Base-by-base conservation (phyloP, 2,329 filamentous ascomycete genomes). In the Tolypocladium tundrense region DNA sequence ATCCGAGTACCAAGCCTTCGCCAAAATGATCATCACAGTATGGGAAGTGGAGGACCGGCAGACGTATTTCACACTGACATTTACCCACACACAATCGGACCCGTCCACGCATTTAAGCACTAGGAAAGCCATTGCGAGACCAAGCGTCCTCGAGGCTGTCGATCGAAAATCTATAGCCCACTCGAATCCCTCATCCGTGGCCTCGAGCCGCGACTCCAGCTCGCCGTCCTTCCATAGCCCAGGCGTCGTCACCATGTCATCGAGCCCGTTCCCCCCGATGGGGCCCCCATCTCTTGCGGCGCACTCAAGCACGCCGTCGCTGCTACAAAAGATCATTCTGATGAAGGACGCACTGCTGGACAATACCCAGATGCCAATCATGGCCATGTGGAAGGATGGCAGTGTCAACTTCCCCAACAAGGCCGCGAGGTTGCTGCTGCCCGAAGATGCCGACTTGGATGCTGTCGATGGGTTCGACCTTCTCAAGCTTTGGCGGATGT, bases 341-440 rank as follows among this genome's bases (percentile, higher is more conserved):
- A 83, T 93, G 75, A 92, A 91, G 69, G 88, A 92, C 67, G 88
- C 88, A 1, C 77, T 92, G 24, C 74, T 93, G 8, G 88, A 91
- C 66, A 88, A 85, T 43, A 88, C 89, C 33, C 81, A 84, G 60
- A 85, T 90, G 67, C 88, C 89, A 0, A 86, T 90, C 27, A 75
- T 91, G 51, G 86, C 87, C 31, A 88, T 91, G 84, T 92, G 89
- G 89, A 88, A 86, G 66, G 89, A 93, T 62, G 84, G 87, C 56
- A 87, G 83, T 53, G 84, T 91, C 53, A 85, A 83, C 0, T 85
- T 91, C 50, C 86, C 88, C 4, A 93, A 93, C 66, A 82, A 81
- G 63, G 87, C 87, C 4, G 82, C 82, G 14, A 74, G 80, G 14
- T 69, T 73, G 4, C 69, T 87, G n/a, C 77, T 85, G 59, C 67